Conservation (phyloP, 352 stramenopile genomes). For the Vaucheria bursata region DNA sequence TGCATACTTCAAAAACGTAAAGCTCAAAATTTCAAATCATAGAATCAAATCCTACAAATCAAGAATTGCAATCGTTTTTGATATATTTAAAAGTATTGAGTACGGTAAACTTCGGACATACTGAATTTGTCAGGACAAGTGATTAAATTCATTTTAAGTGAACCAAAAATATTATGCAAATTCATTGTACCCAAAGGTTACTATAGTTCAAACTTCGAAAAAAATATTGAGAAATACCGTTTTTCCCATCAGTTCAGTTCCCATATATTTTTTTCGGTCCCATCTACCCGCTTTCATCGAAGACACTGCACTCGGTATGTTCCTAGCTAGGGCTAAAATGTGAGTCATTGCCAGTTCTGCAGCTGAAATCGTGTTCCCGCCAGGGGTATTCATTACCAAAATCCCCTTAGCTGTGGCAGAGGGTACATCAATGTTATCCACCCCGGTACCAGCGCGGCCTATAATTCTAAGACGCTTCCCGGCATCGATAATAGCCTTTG, state of each 20-base stretch:
- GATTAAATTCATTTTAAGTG: no score
- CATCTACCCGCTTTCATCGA: conserved; percentile 52
- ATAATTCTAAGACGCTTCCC: conserved; percentile 43
- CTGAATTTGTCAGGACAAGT: no score
- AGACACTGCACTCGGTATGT: conserved; percentile 54
- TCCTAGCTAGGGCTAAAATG: conserved; percentile 57
- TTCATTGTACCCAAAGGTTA: no score
- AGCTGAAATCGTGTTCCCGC: conserved; percentile 76
- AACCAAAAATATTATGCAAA: no score
- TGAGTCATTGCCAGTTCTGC: conserved; percentile 78
- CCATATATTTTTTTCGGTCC: conserved; percentile 57
- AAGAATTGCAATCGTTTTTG: no score
- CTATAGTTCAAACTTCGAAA: no score
- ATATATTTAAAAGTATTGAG: no score
- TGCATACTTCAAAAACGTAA: no score
- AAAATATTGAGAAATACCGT: conserved; percentile 56
- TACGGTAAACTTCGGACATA: no score
- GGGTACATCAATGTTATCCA: conserved; percentile 86
- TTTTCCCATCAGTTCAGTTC: conserved; percentile 61
- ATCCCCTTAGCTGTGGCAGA: conserved; percentile 74
- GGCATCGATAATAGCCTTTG: conserved; percentile 48
- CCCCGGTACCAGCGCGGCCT: conserved; percentile 68
- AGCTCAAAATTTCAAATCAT: no score
- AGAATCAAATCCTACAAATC: no score
- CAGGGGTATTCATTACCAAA: conserved; percentile 82